phyloP scores from a whole-genome alignment of 352 stramenopile genomes.

The Phytophthora idaei region DNA sequence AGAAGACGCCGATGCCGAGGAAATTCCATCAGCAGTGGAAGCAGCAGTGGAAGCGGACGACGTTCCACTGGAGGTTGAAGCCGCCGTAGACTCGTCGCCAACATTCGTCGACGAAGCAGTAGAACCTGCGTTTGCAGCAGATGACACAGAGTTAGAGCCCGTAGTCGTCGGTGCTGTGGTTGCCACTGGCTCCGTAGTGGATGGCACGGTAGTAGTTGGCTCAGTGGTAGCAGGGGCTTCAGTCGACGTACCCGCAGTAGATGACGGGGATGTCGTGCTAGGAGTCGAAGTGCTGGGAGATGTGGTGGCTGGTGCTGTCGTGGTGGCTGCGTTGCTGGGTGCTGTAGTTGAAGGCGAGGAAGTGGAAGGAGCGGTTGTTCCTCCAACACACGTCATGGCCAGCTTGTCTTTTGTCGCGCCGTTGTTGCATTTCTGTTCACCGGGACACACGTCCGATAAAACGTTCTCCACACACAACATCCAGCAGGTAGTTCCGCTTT shows the following conservation, averaged over 20 bases:
- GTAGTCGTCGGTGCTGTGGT: slow-evolving; percentile 11
- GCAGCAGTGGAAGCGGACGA: slow-evolving; percentile 6
- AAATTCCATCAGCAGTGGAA: slow-evolving; percentile 17
- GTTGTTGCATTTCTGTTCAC: slow-evolving; percentile 56
- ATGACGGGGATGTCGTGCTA: slow-evolving; percentile 3
- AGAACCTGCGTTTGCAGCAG: slow-evolving; percentile 42
- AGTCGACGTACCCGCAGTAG: slow-evolving; percentile 14
- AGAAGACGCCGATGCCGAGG: slow-evolving; percentile 22
- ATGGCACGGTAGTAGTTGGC: slow-evolving; percentile 3
- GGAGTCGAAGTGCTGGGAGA: slow-evolving; percentile 11
- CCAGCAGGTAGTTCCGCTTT: slow-evolving; percentile 49
- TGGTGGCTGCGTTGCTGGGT: slow-evolving; percentile 1
- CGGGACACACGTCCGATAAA: slow-evolving; percentile 43
- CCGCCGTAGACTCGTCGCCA: slow-evolving; percentile 25
- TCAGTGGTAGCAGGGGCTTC: slow-evolving; percentile 5
- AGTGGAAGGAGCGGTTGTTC: slow-evolving; percentile 32
- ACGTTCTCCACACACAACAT: slow-evolving; percentile 68
- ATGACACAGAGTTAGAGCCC: slow-evolving; percentile 33
- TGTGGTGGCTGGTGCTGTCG: slow-evolving; percentile 7
- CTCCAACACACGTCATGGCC: slow-evolving; percentile 51
- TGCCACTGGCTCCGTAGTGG: slow-evolving; percentile 4
- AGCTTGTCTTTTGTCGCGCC: slow-evolving; percentile 38
- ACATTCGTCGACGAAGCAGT: slow-evolving; percentile 20
- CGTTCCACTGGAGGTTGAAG: slow-evolving; percentile 11
- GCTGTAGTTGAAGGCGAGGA: not conserved